Evolutionary conservation across 164 flowering plant species (phyloP).

Genomic region (Euptelea pleiosperma): DNA sequence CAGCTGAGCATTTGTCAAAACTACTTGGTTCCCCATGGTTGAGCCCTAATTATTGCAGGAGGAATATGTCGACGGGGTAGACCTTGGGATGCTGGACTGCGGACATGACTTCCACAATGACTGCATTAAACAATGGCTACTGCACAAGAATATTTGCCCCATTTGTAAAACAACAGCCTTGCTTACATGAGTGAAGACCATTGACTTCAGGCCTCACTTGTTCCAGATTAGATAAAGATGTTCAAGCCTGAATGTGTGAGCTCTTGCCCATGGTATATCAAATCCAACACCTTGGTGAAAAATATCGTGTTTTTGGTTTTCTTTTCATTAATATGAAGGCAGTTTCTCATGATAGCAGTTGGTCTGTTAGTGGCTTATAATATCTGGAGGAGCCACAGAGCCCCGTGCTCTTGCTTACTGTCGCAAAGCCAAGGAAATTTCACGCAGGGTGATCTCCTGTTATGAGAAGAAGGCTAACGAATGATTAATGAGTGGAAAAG

Average conservation of each 20-base stretch:
- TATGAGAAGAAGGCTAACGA: too few species aligned
- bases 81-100: constrained; percentile 66
- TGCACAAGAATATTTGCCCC: constrained; percentile 78
- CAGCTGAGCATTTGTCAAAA: not conserved
- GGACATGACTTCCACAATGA: constrained; percentile 71
- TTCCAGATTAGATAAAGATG: constrained; percentile 1
- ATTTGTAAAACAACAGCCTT: constrained; percentile 78
- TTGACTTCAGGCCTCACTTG: not conserved
- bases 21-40: too few species aligned
- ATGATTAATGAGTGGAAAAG: too few species aligned
- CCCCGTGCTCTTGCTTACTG: too few species aligned
- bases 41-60: too few species aligned
- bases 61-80: constrained; percentile 71
- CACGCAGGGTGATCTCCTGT: too few species aligned
- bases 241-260: not conserved
- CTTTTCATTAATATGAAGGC: too few species aligned
- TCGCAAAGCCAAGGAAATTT: too few species aligned
- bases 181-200: constrained; percentile 20
- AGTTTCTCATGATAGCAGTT: too few species aligned
- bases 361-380: too few species aligned
- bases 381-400: too few species aligned
- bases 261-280: not conserved
- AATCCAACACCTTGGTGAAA: not conserved
- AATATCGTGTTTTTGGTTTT: too few species aligned
- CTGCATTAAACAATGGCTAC: constrained; percentile 78